phyloP scores from a whole-genome alignment of 1,284 basidiomycete genomes.

The Phlebopus sp. region DNA sequence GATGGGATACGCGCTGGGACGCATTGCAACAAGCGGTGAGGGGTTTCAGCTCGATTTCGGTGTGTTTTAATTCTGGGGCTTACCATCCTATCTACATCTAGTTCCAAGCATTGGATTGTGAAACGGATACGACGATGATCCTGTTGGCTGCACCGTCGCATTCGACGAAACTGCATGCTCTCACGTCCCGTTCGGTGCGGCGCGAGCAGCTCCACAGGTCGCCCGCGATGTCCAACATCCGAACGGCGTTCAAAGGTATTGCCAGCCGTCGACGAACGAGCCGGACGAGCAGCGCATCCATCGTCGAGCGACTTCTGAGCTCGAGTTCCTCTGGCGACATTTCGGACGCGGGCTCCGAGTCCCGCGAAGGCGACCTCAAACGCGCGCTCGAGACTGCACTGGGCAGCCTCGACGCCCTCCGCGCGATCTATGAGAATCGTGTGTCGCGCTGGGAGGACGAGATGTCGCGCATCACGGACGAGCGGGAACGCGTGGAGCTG shows the following conservation, averaged over 20 bases:
- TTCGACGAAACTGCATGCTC: constrained; percentile 55
- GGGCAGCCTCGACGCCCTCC: constrained; percentile 58
- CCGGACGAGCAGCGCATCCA: constrained; percentile 46
- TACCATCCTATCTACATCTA: constrained; percentile 27
- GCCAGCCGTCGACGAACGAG: constrained; percentile 53
- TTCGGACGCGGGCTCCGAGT: constrained; percentile 50
- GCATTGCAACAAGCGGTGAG: constrained; percentile 63
- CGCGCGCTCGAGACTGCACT: constrained; percentile 63
- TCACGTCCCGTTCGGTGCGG: constrained; percentile 66
- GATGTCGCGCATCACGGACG: constrained; percentile 59
- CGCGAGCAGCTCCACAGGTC: constrained; percentile 51
- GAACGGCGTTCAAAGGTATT: constrained; percentile 54
- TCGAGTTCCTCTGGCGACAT: constrained; percentile 47
- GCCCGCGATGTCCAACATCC: constrained; percentile 48
- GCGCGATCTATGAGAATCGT: constrained; percentile 61
- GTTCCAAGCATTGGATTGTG: constrained; percentile 75
- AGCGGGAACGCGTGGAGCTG: constrained; percentile 63
- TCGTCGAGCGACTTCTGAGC: constrained; percentile 54
- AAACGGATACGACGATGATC: constrained; percentile 74
- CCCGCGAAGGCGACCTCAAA: constrained; percentile 59
- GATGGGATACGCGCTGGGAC: constrained; percentile 75
- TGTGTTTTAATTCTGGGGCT: background rate
- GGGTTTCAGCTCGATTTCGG: constrained; percentile 20
- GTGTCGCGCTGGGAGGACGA: constrained; percentile 69
- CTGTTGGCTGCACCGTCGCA: constrained; percentile 72